Base-by-base conservation (phyloP, 2,329 filamentous ascomycete genomes). In the Dendrostoma leiphaemia region DNA sequence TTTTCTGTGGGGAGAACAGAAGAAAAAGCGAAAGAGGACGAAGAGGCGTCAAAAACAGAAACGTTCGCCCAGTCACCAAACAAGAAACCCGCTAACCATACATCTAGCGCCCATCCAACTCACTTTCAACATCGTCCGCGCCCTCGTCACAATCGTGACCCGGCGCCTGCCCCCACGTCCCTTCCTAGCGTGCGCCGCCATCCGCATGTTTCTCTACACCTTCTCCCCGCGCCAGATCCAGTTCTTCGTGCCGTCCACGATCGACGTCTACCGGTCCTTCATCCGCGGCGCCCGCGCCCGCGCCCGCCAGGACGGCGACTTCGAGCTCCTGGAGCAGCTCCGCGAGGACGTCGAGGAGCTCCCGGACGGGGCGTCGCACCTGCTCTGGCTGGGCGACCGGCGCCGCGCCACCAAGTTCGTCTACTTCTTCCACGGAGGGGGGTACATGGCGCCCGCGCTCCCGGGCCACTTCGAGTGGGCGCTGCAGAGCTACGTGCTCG, bases 401-500 rank as follows among this genome's bases (percentile, higher is more conserved):
- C 34, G 43, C 28, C 51, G 23, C 19, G 55, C 55, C 1, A 47
- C 46, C 38, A 31, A 17, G 38, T 44, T 55, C 19, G 55, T 58
- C 31, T 51, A 37, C 19, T 55, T 58, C 19, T 51, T 58, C 34
- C 55, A 50, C 35, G 55, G 55, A 10, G 55, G 55, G 1, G 55
- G 55, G 8, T 58, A 58, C 19, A 34, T 58, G 29, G 12, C 41
- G 15, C 55, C 55, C 6, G 17, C 53, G 23, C n/a, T 31, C n/a
- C 38, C 51, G 4, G 55, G 55, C 6, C 55, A 58, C 35, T 28
- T 58, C 23, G 52, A 54, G n/a, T 58, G 55, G 51, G 54, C 44
- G 23, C 48, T 40, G 32, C 51, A 54, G 31, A 40, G 52, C 13
- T 58, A 58, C 24, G 43, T 58, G 15, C 26, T 44, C 24, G 41